These are phyloP conservation scores for Plectranthus barbatus DNA, from an alignment of 257 asterid genomes.

Conservation along the genomic window DNA sequence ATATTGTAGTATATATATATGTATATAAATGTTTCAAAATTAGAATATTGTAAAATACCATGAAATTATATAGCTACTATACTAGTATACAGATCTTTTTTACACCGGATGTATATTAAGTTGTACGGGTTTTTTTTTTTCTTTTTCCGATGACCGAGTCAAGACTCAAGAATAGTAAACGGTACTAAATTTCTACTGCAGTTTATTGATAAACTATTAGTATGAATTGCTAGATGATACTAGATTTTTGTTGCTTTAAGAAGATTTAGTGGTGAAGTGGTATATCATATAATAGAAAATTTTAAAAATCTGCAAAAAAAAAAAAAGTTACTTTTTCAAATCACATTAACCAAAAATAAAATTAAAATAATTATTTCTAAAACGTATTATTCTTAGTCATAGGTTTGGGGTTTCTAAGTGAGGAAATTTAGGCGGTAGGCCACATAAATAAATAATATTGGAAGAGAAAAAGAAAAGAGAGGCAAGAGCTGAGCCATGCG, in stretches of 20 bases:
- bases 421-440: background rate
- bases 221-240: too few species aligned
- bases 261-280: too few species aligned
- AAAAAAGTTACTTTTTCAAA: too few species aligned
- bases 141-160: background rate
- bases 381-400: too few species aligned
- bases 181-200: background rate
- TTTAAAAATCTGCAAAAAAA: too few species aligned
- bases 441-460: background rate
- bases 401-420: too few species aligned
- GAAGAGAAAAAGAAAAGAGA: background rate
- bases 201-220: background rate
- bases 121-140: background rate
- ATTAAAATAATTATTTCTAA: too few species aligned
- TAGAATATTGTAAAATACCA: too few species aligned
- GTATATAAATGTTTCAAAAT: too few species aligned
- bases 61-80: background rate
- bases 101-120: background rate
- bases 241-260: too few species aligned
- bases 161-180: background rate
- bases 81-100: background rate
- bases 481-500: slow-evolving; percentile 18
- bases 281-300: too few species aligned
- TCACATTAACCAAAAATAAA: too few species aligned
- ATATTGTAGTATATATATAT: background rate